Conservation (phyloP, 805 yeast species). For the Kazachstania taianensis region DNA sequence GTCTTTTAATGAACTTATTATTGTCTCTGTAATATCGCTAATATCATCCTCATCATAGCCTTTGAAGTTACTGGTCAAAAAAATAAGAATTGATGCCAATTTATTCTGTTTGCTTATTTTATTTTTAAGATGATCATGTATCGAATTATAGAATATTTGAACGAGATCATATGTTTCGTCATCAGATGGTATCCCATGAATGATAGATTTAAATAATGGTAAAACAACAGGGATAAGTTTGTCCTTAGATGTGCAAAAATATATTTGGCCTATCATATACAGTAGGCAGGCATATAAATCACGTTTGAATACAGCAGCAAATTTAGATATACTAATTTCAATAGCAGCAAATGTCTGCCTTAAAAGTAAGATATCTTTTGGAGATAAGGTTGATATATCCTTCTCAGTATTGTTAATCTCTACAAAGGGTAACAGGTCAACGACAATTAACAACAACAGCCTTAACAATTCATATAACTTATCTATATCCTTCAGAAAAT, state of each 20-base stretch:
- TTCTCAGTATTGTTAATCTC: constrained; percentile 28
- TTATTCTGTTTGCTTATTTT: constrained; percentile 27
- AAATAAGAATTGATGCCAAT: constrained; percentile 35
- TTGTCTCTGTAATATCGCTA: constrained; percentile 26
- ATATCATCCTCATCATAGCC: constrained; percentile 31
- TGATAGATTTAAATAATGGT: constrained; percentile 40
- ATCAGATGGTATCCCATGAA: constrained; percentile 25
- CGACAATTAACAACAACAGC: constrained; percentile 53
- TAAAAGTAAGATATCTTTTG: constrained; percentile 33
- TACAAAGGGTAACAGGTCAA: constrained; percentile 49
- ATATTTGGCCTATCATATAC: constrained; percentile 49
- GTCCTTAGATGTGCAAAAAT: constrained; percentile 34
- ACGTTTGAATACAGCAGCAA: constrained; percentile 57
- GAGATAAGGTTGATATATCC: constrained; percentile 5
- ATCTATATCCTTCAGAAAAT: constrained; percentile 50
- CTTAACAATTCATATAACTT: constrained; percentile 75
- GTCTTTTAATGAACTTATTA: constrained; percentile 31
- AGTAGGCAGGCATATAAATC: constrained; percentile 68
- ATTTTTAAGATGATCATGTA: constrained; percentile 19
- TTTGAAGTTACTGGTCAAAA: constrained; percentile 31
- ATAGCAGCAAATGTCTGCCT: constrained; percentile 42
- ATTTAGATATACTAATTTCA: constrained; percentile 50
- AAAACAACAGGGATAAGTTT: constrained; percentile 42
- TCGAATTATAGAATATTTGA: constrained; percentile 31
- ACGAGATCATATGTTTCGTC: constrained; percentile 24